Base-by-base conservation (phyloP, 768 basidiomycete species). In the Suillus occidentalis region DNA sequence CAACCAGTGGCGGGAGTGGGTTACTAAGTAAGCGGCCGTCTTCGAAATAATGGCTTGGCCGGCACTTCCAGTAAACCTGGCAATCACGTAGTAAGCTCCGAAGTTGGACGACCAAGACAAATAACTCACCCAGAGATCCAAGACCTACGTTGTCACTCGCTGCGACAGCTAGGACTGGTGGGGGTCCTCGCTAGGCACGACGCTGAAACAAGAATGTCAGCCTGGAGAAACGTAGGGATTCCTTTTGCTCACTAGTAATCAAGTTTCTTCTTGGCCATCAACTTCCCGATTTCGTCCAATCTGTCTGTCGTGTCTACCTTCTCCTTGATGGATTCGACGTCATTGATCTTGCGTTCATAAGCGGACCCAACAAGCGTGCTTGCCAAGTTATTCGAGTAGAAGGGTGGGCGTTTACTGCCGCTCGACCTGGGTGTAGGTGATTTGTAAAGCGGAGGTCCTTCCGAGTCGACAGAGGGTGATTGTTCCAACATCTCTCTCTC, bases 1-100 rank as follows among this genome's bases (percentile, higher is more conserved):
- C 1, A 87, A 69, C 90, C 91, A 95, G 72, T 95, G 95, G 16
- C 92, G 85, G 12, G 93, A 89, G 73, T 95, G 92, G 22, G 87
- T 87, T 67, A 94, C 79, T 52, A 94, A 80, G 70, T 92, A 93
- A 9, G 93, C 93, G 9, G 83, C 77, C 7, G 80, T 81, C 72
- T 80, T 80, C 4, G 90, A 88, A 36, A 94, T 76, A 53, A 95
- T 83, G 13, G 89, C 92, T 65, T 87, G 80, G 18, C 92, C 93
- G 25, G 87, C 86, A 40, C 87, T 85, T 40, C 89, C 89, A 22
- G 84, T 79, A 68, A 89, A 89, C 43, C 87, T 88, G 62, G 43
- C 63, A 22, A n/a, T 36, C 40, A 10, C 40, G n/a, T 76, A n/a
- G n/a, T n/a, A 36, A 77, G 67, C 22, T 8, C 36, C 62, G 42